Base-by-base conservation (phyloP, 2,329 filamentous ascomycete genomes). In the Claviceps pazoutovae region DNA sequence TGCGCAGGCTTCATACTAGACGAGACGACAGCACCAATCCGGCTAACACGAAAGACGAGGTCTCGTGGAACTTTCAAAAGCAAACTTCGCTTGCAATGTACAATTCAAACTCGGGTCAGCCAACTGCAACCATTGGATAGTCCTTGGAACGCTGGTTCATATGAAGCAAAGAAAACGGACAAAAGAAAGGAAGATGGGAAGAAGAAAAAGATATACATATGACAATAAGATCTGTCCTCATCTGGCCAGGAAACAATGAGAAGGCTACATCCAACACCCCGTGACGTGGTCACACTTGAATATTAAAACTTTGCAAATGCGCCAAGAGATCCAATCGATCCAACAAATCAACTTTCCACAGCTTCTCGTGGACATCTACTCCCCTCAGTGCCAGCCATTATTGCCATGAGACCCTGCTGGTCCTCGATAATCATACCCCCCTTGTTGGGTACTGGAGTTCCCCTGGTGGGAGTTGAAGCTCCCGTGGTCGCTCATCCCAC, bases 401-500 rank as follows among this genome's bases (percentile, higher is more conserved):
- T 37, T 52, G n/a, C 23, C 14, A 14, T 37, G 17, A 19, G 38
- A 17, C 21, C 36, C 36, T 23, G 37, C 38, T 30, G 42, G 46
- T 3, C 53, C 53, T 21, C 49, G 52, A 46, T 54, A 54, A 44
- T 49, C 51, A 5, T 50, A 36, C 8, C 48, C 42, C 16, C 16
- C 17, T 19, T 41, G 52, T 13, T 51, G 51, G 46, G 39, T 52
- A 16, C 54, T 54, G 36, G 51, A 34, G 30, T 9, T 34, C 9
- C 30, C 30, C 30, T 11, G 30, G 9, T 34, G 30, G 30, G 9
- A 11, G 30, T 34, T 53, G 21, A 60, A 59, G 26, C 43, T 58
- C 42, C 57, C 48, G 38, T 47, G 51, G 9, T 45, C 43, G 16
- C 23, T 44, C 46, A 50, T 19, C 8, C 48, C 41, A 1, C 52